A percentile compares a stretch with the other conserved stretches of the same genome.
Conservation (phyloP, 2,329 filamentous ascomycete genomes). For the Pseudocercospora fuligena region DNA sequence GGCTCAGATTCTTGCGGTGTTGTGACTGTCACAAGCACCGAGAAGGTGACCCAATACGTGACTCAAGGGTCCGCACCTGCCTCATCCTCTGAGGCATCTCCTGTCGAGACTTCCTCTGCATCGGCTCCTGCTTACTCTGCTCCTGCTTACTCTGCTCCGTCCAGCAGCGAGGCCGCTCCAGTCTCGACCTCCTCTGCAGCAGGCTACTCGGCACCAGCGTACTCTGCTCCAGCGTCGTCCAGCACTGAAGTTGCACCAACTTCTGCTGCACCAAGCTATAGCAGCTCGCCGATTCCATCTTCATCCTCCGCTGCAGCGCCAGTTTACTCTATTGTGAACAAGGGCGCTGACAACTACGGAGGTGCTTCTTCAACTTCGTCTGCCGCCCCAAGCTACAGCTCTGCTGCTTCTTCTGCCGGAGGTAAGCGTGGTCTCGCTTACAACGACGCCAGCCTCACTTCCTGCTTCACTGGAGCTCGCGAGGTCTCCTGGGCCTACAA, state of each 20-base stretch:
- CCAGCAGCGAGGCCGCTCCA: slow-evolving; percentile 28
- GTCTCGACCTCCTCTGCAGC: slow-evolving; percentile 24
- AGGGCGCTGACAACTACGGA: slow-evolving; percentile 12
- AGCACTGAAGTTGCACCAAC: slow-evolving; percentile 21
- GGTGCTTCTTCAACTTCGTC: slow-evolving; percentile 28
- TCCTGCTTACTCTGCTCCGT: slow-evolving; percentile 20
- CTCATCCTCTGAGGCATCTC: slow-evolving; percentile 21
- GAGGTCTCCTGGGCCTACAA: slow-evolving; percentile 69
- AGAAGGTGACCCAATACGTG: slow-evolving; percentile 43
- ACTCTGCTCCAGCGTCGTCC: slow-evolving; percentile 21
- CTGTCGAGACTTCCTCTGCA: slow-evolving; percentile 19
- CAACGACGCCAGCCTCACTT: slow-evolving; percentile 63
- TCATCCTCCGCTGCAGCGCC: slow-evolving; percentile 15
- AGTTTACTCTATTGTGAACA: slow-evolving; percentile 13
- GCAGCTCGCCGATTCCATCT: slow-evolving; percentile 15
- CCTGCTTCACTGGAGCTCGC: slow-evolving; percentile 53
- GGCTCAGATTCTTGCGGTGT: slow-evolving; percentile 35
- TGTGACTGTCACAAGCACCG: slow-evolving; percentile 48
- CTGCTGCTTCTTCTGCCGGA: slow-evolving; percentile 35
- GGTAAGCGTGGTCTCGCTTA: slow-evolving; percentile 71
- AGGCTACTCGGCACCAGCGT: slow-evolving; percentile 24
- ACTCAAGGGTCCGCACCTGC: slow-evolving; percentile 20
- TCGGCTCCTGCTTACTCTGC: slow-evolving; percentile 22
- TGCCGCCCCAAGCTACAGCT: slow-evolving; percentile 23
- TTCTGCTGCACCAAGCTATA: slow-evolving; percentile 19